Base-by-base conservation (phyloP, 306 rosid species). In the Vigna radiata region DNA sequence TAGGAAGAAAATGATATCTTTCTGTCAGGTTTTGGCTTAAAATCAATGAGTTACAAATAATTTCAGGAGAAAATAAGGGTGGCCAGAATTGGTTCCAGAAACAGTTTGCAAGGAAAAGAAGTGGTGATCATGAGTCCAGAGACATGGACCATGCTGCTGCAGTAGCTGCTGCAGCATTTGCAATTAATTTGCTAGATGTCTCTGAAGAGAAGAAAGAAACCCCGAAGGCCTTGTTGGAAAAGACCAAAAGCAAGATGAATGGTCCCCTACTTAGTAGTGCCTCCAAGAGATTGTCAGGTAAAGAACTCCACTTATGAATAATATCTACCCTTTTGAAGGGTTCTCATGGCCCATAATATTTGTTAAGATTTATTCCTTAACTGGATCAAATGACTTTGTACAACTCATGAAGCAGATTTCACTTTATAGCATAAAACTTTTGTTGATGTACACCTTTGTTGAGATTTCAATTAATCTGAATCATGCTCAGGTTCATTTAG, bases 111-210 rank as follows among this genome's bases (percentile, higher is more conserved):
- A 74, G 84, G 67, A 74, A 82, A 81, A 86, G 63, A 86, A 86
- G 81, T 81, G 61, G 19, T 48, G 91, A 87, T 54, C 70, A 83
- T 70, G 90, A 88, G 29, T 71, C 90, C 46, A 72, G 17, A 47
- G 88, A 68, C 21, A 61, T 63, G 10, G 96, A 89, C 53, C 87
- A 79, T 44, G 89, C 78, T n/a, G 70, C 86, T 9, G 96, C 97
- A 14, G 87, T 91, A 21, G 99, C 97, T 71, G 98, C 99, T 61
- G 90, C 93, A 14, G 86, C 87, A 52, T 85, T 72, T 29, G 93
- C 96, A 48, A 68, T 91, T 36, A 74, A 58, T 65, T 79, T 81
- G 59, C 77, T 80, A 8, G 88, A 87, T 23, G 82, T 76, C 31
- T 41, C 83, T 5, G 82, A 81, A 55, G 52, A 56, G 43, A 77